Base-by-base conservation (phyloP, 352 stramenopile genomes). In the Pilasporangium apinafurcum region DNA sequence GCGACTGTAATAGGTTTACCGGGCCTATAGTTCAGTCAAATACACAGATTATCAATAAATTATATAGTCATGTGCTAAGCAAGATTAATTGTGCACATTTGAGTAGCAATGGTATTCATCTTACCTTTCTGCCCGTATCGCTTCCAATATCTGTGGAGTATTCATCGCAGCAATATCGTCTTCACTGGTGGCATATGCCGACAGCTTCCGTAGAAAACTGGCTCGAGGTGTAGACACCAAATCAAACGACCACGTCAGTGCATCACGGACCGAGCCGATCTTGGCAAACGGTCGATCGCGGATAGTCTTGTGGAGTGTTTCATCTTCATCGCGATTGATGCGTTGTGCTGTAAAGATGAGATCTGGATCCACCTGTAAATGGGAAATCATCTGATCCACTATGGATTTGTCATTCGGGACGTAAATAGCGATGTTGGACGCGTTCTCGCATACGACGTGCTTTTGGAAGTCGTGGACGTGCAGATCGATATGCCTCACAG, bases 351-450 rank as follows among this genome's bases (percentile, higher is more conserved):
- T 56, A 51, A 75, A 83, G 8, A 83, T 27, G 42, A 83, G 46
- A 33, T 72, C 62, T 1, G 52, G 60, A 32, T 86, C 67, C n/a
- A 85, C 57, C 10, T 71, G 58, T 38, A 91, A 55, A 25, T 69
- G 53, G 14, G 36, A 39, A 17, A 86, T 44, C 53, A 84, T 65
- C 14, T 65, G 74, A 7, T 81, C 51, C 12, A 93, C 75, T 7
- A 69, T 38, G 3, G 41, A 25, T 1, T 32, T 28, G 34, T 78
- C 64, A 28, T 92, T 92, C 13, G 75, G 79, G 16, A 84, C 72
- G 41, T 87, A 89, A 24, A 92, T 76, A 9, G 71, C 75, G 48
- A 90, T 76, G 44, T 93, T 93, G 7, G 74, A 83, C 21, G 74
- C 78, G 18, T 89, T 58, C 14, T 79, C 51, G 22, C 57, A 61